Evolutionary conservation across 208 protist genomes (phyloP).

Genomic region (Crithidia acanthocephali): DNA sequence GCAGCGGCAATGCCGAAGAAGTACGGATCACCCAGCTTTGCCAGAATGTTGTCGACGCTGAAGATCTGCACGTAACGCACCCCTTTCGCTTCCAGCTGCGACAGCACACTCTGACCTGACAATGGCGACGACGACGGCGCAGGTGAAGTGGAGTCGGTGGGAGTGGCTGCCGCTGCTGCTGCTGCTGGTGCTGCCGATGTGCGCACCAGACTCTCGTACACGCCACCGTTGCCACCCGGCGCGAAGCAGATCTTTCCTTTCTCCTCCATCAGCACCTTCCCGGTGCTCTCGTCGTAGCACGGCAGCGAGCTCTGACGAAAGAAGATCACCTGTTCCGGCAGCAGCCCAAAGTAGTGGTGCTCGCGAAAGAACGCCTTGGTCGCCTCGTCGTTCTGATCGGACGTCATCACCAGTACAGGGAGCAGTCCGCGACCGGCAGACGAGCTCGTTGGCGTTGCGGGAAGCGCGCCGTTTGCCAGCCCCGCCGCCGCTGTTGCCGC

Average conservation of each 20-base stretch:
- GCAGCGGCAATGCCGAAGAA: constrained; percentile 94
- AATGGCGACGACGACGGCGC: background rate
- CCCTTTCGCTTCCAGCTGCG: constrained; percentile 80
- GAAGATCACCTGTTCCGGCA: constrained; percentile 90
- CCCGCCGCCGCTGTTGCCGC: too few relatives aligned
- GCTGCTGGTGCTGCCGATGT: background rate
- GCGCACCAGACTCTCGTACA: constrained; percentile 78
- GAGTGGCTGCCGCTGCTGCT: too few relatives aligned
- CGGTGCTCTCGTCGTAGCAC: constrained; percentile 88
- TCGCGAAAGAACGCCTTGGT: constrained; percentile 94
- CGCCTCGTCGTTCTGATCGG: constrained; percentile 88
- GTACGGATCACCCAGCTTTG: constrained; percentile 92
- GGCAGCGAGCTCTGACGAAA: constrained; percentile 95
- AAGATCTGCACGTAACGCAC: constrained; percentile 95
- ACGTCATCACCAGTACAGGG: constrained; percentile 97
- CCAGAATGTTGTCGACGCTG: constrained; percentile 98
- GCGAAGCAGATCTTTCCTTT: constrained; percentile 69
- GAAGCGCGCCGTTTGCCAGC: background rate
- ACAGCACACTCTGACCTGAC: constrained; percentile 49
- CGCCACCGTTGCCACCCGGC: constrained; percentile 98
- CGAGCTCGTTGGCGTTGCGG: background rate
- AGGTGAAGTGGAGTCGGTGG: background rate
- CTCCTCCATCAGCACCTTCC: constrained; percentile 94
- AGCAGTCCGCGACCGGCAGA: constrained; percentile 23
- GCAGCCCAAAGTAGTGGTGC: constrained; percentile 96